A percentile compares a stretch with the other conserved stretches of the same genome.
Evolutionary conservation across 495 filamentous ascomycete genomes (phyloP).

Genomic region (Lichina pygmaea): DNA sequence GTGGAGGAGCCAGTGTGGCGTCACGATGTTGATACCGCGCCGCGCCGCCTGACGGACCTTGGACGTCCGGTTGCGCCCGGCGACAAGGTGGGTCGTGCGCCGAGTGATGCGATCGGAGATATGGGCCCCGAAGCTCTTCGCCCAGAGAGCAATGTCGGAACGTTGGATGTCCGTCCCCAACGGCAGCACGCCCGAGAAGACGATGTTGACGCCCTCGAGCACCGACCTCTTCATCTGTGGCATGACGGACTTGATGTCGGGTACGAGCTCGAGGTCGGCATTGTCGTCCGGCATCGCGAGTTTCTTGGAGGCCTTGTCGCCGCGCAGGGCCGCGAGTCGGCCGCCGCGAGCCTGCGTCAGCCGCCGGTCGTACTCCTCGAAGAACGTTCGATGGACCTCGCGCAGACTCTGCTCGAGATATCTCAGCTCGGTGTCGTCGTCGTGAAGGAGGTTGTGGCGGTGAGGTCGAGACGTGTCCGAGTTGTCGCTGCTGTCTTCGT

Average conservation of each 20-base stretch:
- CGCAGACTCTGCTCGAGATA: constrained; percentile 47
- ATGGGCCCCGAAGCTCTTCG: constrained; percentile 56
- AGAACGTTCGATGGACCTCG: constrained; percentile 53
- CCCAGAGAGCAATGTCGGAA: constrained; percentile 63
- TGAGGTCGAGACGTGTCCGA: constrained; percentile 12
- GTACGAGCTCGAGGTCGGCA: constrained; percentile 40
- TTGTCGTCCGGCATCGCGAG: constrained; percentile 8
- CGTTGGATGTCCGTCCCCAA: constrained; percentile 41
- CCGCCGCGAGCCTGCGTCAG: constrained; percentile 24
- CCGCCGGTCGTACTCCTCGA: constrained; percentile 42
- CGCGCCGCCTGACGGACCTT: constrained; percentile 63
- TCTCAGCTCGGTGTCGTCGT: constrained; percentile 58
- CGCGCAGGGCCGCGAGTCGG: constrained; percentile 29
- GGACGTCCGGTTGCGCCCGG: constrained; percentile 53
- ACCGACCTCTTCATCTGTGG: constrained; percentile 46
- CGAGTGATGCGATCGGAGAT: constrained; percentile 30
- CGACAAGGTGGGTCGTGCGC: constrained; percentile 40
- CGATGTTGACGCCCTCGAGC: constrained; percentile 40
- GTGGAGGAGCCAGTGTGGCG: constrained; percentile 64
- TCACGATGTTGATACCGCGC: constrained; percentile 65
- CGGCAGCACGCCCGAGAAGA: constrained; percentile 75
- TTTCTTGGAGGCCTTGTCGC: constrained; percentile 23
- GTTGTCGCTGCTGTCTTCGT: constrained; percentile 13
- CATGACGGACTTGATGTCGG: constrained; percentile 65
- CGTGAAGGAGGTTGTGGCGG: constrained; percentile 56